Conservation (phyloP, 2,329 filamentous ascomycete genomes). For the Alternaria sp. region DNA sequence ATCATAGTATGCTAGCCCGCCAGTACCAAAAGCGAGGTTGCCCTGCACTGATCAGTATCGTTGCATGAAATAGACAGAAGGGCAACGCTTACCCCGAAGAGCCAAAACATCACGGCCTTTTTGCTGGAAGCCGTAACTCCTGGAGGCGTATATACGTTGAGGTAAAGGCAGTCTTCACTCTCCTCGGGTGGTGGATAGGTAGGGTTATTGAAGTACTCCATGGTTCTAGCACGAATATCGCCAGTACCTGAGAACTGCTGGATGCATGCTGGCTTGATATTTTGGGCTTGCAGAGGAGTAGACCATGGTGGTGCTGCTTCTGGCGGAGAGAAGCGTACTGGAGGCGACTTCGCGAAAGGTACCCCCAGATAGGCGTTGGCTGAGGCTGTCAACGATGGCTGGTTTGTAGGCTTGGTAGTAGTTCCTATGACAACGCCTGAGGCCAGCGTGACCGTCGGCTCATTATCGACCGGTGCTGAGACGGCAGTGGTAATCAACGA, state of each 20-base stretch:
- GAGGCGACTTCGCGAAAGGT: slow-evolving; percentile 28
- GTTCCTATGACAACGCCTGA: slow-evolving; percentile 20
- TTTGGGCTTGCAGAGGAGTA: slow-evolving; percentile 18
- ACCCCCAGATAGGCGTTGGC: slow-evolving; percentile 28
- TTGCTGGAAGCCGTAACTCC: slow-evolving; percentile 14
- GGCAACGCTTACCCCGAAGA: slow-evolving; percentile 5
- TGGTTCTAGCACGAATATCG: slow-evolving; percentile 22
- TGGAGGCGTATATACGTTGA: slow-evolving; percentile 47
- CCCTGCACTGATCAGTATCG: slow-evolving; percentile 28
- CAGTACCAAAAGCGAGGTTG: slow-evolving; percentile 30
- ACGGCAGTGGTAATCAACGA: background rate
- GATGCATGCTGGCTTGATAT: slow-evolving; percentile 23
- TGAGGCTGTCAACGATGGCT: slow-evolving; percentile 18
- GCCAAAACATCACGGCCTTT: slow-evolving; percentile 29
- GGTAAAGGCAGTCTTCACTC: slow-evolving; percentile 52
- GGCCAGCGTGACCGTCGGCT: slow-evolving; percentile 16
- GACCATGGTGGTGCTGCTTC: slow-evolving; percentile 23
- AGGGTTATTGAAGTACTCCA: slow-evolving; percentile 22
- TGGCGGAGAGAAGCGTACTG: slow-evolving; percentile 27
- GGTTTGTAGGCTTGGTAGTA: slow-evolving; percentile 10
- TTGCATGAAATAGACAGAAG: background rate
- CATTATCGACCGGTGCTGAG: background rate
- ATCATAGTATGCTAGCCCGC: slow-evolving; percentile 26
- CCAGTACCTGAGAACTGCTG: slow-evolving; percentile 24
- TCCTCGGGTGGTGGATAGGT: slow-evolving; percentile 21